These are phyloP conservation scores for Noccaea bulbosa DNA, from an alignment of 345 rosid species.

Conservation along the genomic window DNA sequence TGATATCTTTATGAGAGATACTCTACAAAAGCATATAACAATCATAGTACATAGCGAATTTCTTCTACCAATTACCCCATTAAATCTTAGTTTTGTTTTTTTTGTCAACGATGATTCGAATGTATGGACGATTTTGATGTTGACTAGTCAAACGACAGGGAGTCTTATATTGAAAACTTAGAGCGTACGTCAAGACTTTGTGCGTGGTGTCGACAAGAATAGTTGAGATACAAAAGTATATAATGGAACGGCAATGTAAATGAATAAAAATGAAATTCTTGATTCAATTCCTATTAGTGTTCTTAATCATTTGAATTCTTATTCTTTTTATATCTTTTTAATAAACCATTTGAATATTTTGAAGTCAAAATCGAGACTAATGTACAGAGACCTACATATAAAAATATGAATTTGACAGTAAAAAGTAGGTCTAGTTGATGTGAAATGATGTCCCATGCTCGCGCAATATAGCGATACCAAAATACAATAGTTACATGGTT, in stretches of 20 bases:
- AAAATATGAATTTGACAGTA: not conserved
- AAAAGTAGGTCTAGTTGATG: not conserved
- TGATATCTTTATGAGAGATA: not conserved
- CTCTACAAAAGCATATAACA: constrained; percentile 16
- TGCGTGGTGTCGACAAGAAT: not conserved
- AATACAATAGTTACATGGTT: not conserved
- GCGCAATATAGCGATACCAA: not conserved
- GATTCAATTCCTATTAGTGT: not conserved
- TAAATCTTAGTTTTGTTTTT: not conserved
- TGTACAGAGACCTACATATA: not conserved
- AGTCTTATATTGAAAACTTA: not conserved
- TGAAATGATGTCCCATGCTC: not conserved
- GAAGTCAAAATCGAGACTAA: too few species aligned
- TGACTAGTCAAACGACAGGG: constrained; percentile 7
- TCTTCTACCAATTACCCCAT: constrained; percentile 15
- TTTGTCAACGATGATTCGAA: constrained; percentile 3
- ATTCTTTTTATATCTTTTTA: not conserved
- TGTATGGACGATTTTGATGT: not conserved
- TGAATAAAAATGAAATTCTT: not conserved
- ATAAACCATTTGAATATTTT: too few species aligned
- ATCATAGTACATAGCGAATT: constrained; percentile 21
- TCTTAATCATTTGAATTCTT: too few species aligned
- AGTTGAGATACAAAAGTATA: not conserved
- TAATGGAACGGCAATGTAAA: too few species aligned
- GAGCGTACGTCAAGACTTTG: constrained; percentile 15